Percentiles rank a stretch among this genome's conserved stretches.
These are phyloP conservation scores for Didymella exigua DNA, from an alignment of 2,329 filamentous ascomycete species.

Conservation along the genomic window DNA sequence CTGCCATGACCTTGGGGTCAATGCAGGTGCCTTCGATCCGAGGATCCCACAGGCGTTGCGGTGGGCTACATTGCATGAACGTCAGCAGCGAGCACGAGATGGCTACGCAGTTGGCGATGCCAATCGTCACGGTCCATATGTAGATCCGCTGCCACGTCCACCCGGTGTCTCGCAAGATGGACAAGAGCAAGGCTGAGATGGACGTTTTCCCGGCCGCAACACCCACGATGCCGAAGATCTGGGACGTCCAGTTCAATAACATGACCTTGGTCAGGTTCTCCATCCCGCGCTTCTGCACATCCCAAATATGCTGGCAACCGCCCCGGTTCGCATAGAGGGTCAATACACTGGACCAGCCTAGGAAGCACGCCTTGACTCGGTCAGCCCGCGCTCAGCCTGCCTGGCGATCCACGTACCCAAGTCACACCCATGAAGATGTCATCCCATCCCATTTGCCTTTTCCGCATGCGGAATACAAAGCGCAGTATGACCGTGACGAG, in stretches of 20 bases:
- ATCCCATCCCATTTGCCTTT: slow-evolving; percentile 1
- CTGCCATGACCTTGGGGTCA: slow-evolving; percentile 2
- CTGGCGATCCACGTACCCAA: background rate
- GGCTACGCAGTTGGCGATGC: slow-evolving; percentile 2
- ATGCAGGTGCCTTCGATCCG: slow-evolving; percentile 2
- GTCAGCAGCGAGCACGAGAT: slow-evolving; percentile 11
- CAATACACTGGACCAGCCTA: slow-evolving; percentile 3
- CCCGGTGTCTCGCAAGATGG: slow-evolving; percentile 4
- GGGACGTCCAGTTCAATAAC: slow-evolving; percentile 3
- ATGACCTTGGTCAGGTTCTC: slow-evolving; percentile 3
- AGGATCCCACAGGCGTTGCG: slow-evolving; percentile 2
- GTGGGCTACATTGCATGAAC: slow-evolving; percentile 6
- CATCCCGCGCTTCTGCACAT: slow-evolving; percentile 1
- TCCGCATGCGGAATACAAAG: background rate
- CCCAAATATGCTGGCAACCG: slow-evolving; percentile 12
- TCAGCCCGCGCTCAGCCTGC: background rate
- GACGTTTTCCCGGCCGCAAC: slow-evolving; percentile 7
- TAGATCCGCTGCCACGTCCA: slow-evolving; percentile 10
- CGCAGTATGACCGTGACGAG: background rate
- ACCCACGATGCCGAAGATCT: slow-evolving; percentile 10
- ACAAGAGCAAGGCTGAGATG: background rate
- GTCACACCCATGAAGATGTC: slow-evolving; percentile 6
- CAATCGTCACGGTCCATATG: slow-evolving; percentile 6
- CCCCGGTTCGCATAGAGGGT: slow-evolving; percentile 12
- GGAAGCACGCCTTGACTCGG: background rate